Percentiles rank a stretch among this genome's conserved stretches.
Conservation (phyloP, 495 filamentous ascomycete genomes). For the Neurospora sp. region DNA sequence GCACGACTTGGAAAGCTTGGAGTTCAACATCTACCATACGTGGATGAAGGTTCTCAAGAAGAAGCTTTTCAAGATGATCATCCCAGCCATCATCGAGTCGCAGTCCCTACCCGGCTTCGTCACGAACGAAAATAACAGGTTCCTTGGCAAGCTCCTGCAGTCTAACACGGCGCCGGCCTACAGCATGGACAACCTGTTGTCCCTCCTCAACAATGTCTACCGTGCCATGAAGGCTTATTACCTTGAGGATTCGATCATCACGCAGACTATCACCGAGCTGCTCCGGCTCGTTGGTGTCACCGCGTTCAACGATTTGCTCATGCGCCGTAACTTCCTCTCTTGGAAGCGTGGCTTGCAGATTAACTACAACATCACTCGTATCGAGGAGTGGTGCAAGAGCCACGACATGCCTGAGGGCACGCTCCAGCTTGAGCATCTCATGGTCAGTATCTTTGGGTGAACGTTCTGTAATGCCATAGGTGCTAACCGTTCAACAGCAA, state of each 20-base stretch:
- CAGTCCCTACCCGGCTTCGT: constrained; percentile 97
- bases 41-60: constrained; percentile 99
- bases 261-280: constrained; percentile 89
- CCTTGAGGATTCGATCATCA: constrained; percentile 90
- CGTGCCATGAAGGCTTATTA: constrained; percentile 98
- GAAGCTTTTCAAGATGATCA: constrained; percentile 98
- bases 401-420: constrained; percentile 99
- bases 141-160: constrained; percentile 92
- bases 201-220: constrained; percentile 92
- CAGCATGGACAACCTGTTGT: constrained; percentile 98
- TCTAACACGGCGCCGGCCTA: constrained; percentile 80
- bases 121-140: constrained; percentile 94
- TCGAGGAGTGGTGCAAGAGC: constrained; percentile 99
- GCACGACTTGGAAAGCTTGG: constrained; percentile 93
- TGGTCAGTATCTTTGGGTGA: constrained; percentile 45
- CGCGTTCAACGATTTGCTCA: constrained; percentile 96
- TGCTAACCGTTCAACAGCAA: constrained; percentile 51
- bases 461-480: no score
- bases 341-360: constrained; percentile 99
- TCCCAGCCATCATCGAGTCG: constrained; percentile 97
- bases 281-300: constrained; percentile 92
- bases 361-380: constrained; percentile 99
- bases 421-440: constrained; percentile 94
- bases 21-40: constrained; percentile 99
- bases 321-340: constrained; percentile 96